A percentile compares a stretch with the other conserved stretches of the same genome.
These are phyloP conservation scores for Cenchrus fungigraminus DNA, from an alignment of 176 grass and related monocot species.

Conservation along the genomic window DNA sequence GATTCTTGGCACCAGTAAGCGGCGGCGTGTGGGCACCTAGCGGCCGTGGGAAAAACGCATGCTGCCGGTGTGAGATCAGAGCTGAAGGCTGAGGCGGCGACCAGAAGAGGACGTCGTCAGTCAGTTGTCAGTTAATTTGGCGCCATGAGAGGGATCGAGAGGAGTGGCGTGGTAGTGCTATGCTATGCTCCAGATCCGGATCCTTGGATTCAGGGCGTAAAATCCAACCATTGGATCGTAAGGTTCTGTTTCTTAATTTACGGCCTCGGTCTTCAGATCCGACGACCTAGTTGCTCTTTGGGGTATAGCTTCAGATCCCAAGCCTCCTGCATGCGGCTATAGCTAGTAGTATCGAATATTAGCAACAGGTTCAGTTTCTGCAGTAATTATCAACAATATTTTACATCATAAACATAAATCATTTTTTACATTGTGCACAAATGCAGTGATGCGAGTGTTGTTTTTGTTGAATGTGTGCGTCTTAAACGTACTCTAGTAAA, in stretches of 20 bases:
- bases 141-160: neutral
- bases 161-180: neutral
- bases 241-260: neutral
- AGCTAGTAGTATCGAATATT: no score
- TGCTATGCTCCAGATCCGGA: neutral
- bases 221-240: neutral
- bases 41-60: neutral
- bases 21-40: no score
- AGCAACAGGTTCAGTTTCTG: no score
- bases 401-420: no score
- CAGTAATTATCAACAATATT: no score
- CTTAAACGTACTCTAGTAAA: no score
- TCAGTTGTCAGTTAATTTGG: constrained; percentile 7
- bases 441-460: no score
- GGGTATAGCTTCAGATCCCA: no score
- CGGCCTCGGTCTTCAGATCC: neutral
- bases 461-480: no score
- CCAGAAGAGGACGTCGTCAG: neutral
- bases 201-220: constrained; percentile 11
- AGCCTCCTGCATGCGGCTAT: no score
- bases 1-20: neutral
- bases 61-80: neutral
- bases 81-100: no score
- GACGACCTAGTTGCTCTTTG: neutral
- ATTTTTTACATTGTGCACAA: no score